Conservation (phyloP, 805 yeast species). For the Yarrowia porcina region DNA sequence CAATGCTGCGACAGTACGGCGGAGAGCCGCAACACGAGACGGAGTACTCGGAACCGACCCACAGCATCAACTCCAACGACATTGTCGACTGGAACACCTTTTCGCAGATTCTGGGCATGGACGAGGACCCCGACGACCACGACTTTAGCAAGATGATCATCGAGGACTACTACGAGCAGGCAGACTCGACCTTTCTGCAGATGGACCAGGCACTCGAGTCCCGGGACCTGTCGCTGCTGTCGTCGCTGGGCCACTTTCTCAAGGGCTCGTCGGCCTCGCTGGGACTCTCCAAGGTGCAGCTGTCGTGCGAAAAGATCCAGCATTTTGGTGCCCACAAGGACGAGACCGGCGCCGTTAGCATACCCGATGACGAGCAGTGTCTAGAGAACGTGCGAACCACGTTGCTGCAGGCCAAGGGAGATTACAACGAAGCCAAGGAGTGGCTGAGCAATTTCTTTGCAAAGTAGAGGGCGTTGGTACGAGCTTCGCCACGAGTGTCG, state of each 20-base stretch:
- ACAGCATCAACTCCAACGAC: conserved; percentile 40
- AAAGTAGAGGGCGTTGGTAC: background rate
- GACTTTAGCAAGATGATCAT: conserved; percentile 79
- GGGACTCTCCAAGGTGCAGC: conserved; percentile 77
- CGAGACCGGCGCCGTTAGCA: conserved; percentile 38
- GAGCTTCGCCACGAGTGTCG: too few species aligned
- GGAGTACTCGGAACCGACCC: conserved; percentile 24
- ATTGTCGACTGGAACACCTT: conserved; percentile 86
- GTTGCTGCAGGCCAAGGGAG: conserved; percentile 36
- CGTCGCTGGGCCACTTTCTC: conserved; percentile 82
- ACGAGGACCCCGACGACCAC: conserved; percentile 78
- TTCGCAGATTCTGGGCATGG: conserved; percentile 87
- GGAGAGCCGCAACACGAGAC: conserved; percentile 23
- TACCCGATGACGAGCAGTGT: conserved; percentile 37
- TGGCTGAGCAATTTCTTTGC: conserved; percentile 36
- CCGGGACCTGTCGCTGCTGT: conserved; percentile 52
- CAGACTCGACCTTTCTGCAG: conserved; percentile 68
- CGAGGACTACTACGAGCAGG: conserved; percentile 85
- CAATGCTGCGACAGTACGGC: conserved; percentile 20
- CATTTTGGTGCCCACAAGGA: conserved; percentile 65
- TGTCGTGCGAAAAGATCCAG: conserved; percentile 90
- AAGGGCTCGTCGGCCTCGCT: conserved; percentile 95
- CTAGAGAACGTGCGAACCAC: conserved; percentile 35
- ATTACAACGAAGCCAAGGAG: conserved; percentile 38
- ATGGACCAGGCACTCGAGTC: conserved; percentile 55